Evolutionary conservation across 176 grass and related monocot species (phyloP), one percentile per base, ranked within the genome.

Genomic region (Aegilops longissima): DNA sequence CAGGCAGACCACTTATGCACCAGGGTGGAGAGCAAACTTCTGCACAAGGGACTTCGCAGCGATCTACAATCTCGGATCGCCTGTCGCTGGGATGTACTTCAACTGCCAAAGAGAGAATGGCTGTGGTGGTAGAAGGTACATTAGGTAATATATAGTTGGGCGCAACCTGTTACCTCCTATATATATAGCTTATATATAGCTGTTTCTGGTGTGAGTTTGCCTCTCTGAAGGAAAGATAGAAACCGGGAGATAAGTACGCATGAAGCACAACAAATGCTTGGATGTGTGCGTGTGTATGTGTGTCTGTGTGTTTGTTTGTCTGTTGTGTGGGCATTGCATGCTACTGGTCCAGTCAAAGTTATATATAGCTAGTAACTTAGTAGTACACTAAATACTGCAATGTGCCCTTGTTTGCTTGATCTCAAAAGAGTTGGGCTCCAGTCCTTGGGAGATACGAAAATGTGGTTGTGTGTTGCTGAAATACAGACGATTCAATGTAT

Each of bases 81-180:
- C 95, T 74, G 95, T 98, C 5, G 91, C 95, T 51, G 91, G 77
- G 12, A 11, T 95, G 33, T 98, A 88, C 86, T 98, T 98, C 93
- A 95, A 98, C 80, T 98, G 95, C 83, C 95, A 98, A 75, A 92
- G 91, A 68, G 95, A 98, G 83, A 98, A 89, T 29, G 93, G 93
- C 7, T 98, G 95, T 75, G 95, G 95, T 80, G 95, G 95, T 56
- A 90, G 95, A 89, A 93, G 95, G 91, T 93, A 87, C 84, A 87
- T 84, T 24, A 88, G 86, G 66, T 91, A 73, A 95, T 82, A 83
- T 79, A 83, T 47, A 63, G 51, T 63, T 64, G n/a, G 58, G 61
- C 29, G 4, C n/a, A 24, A 77, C 14, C 11, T 27, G 27, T 29
- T 29, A 27, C 54, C 68, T 61, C 34, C 33, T 42, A 58, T 70